Conservation (phyloP, 148 eudicot genomes). For the Silene latifolia region DNA sequence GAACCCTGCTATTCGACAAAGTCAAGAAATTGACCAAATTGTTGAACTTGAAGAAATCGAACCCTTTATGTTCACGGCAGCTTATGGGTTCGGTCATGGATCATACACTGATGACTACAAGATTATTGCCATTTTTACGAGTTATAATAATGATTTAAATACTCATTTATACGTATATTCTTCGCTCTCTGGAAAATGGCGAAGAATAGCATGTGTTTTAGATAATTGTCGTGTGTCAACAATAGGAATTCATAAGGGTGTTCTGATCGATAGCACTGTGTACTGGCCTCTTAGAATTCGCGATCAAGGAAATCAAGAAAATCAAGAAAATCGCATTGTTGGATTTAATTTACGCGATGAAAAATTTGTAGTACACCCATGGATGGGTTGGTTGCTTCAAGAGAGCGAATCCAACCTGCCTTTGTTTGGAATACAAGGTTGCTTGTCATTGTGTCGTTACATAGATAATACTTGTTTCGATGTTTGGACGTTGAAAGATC, state of each 20-base stretch:
- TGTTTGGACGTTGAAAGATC: constrained; percentile 13
- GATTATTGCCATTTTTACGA: neutral
- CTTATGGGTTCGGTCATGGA: constrained; percentile 10
- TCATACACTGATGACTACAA: constrained; percentile 10
- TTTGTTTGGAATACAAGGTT: neutral
- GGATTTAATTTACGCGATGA: constrained; percentile 12
- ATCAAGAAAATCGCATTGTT: neutral
- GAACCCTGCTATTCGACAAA: constrained; percentile 12
- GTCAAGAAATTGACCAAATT: constrained; percentile 2
- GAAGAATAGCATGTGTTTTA: neutral
- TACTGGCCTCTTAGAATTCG: constrained; percentile 5
- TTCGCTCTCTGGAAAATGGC: neutral
- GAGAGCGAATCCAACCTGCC: neutral
- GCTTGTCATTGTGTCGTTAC: neutral
- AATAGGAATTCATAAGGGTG: neutral
- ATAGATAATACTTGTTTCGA: neutral
- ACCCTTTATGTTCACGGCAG: neutral
- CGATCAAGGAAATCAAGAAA: too few relatives aligned
- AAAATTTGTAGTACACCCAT: neutral
- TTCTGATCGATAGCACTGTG: neutral
- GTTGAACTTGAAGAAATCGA: neutral
- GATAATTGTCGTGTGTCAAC: neutral
- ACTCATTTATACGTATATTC: neutral
- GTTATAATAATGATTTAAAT: neutral
- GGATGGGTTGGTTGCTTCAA: constrained; percentile 6